Base-by-base conservation (phyloP, 2,329 filamentous ascomycete genomes). In the Verticillium zaregamsianum region DNA sequence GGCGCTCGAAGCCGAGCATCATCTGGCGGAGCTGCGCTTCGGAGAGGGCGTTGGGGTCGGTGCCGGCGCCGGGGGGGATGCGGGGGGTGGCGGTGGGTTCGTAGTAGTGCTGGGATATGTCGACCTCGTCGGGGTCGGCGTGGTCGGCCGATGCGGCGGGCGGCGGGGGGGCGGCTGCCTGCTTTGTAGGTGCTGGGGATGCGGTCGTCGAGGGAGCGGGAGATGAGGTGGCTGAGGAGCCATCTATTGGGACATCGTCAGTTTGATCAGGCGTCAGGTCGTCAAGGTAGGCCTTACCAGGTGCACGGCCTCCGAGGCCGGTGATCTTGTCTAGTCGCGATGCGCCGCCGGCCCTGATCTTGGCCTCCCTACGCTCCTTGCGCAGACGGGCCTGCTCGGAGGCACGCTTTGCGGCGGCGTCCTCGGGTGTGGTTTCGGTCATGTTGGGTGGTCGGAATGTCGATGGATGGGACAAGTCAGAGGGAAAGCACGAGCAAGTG, bases 331-430 rank as follows among this genome's bases (percentile, higher is more conserved):
- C 88, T 64, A 95, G 77, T 64, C 91, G 80, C 45, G 87, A 83
- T 20, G 86, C 85, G 62, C 89, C 91, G 63, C 89, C 87, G 58
- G 88, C 86, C 69, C 84, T 86, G 76, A 93, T 87, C 80, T 93
- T 94, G 62, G 90, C 90, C 73, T 92, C 89, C 57, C 91, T 85
- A 45, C 90, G 86, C 74, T 93, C 90, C 74, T 92, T 91, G 68
- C 91, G 89, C 62, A 92, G 80, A 56, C 90, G 87, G 40, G 89
- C 88, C 75, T 92, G 88, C 66, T 89, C 86, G 31, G 82, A 77
- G 3, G 85, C 84, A 64, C 83, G 77, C 63, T 80, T 77, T 15
- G 82, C 78, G 2, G 80, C 81, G 2, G 80, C 79, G 63, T 84
- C 81, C 57, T 80, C 78, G n/a, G 75, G 69, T 15, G 72, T 73